A percentile compares a stretch with the other conserved stretches of the same genome.
These are phyloP conservation scores for Ambispora gerdemannii DNA, from an alignment of 192 early-diverging fungal species.

Conservation along the genomic window DNA sequence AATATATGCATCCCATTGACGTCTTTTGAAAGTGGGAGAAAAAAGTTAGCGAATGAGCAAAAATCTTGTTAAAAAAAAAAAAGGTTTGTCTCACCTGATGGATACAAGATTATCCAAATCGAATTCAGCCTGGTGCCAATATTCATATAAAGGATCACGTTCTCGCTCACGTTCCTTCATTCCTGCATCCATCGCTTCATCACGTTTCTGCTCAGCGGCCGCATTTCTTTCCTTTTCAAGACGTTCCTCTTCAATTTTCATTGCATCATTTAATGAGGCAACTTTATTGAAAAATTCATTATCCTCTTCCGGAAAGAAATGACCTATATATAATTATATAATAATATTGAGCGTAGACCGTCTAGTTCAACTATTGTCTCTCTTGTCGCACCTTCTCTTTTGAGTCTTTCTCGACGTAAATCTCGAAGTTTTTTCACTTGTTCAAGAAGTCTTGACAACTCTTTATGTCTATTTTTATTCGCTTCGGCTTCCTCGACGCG, in stretches of 20 bases:
- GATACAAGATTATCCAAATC: slow-evolving; percentile 26
- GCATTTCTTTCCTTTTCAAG: slow-evolving; percentile 25
- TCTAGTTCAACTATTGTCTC: no score
- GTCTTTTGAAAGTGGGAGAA: background rate
- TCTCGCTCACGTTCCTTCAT: slow-evolving; percentile 34
- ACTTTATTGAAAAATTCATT: slow-evolving; percentile 36
- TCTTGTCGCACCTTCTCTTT: slow-evolving; percentile 29
- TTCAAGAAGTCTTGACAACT: slow-evolving; percentile 29
- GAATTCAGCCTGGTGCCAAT: slow-evolving; percentile 36
- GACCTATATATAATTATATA: slow-evolving; percentile 26
- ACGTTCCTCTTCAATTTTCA: slow-evolving; percentile 25
- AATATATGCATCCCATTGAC: slow-evolving; percentile 37
- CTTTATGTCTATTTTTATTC: slow-evolving; percentile 31
- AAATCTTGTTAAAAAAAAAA: background rate
- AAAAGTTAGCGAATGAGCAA: background rate
- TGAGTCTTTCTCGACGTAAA: slow-evolving; percentile 32
- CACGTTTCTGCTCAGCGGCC: slow-evolving; percentile 25
- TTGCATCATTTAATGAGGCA: slow-evolving; percentile 32
- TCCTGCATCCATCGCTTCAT: slow-evolving; percentile 30
- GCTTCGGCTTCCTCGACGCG: slow-evolving; percentile 27
- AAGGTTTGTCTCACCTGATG: slow-evolving; percentile 20
- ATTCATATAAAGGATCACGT: slow-evolving; percentile 26
- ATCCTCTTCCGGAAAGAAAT: slow-evolving; percentile 40
- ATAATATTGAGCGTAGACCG: background rate
- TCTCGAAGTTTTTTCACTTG: slow-evolving; percentile 31